Evolutionary conservation across 2,329 filamentous ascomycete genomes (phyloP), one percentile per base, ranked within the genome.

Genomic region (Talaromyces atroroseus): DNA sequence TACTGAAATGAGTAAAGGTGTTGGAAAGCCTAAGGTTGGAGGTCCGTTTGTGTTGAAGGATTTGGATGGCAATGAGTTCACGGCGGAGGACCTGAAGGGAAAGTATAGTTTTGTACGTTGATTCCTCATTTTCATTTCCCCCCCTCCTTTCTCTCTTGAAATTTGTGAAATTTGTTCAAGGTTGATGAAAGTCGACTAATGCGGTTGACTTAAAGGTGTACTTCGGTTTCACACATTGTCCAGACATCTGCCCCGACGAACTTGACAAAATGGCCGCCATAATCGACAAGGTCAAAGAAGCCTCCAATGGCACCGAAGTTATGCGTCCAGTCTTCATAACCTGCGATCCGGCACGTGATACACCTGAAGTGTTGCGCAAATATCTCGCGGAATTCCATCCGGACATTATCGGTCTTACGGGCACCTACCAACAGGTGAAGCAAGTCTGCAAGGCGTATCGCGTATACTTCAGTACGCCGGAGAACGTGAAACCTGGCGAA

Each of bases 251-350:
- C 78, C 94, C 94, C 34, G 94, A 99, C 69, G 94, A 99, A 76
- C 87, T 99, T 66, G 94, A 99, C 78, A 99, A 99, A 79, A 96
- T 99, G 92, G 89, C 92, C n/a, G 81, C 82, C 58, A 96, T 97
- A 84, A 88, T 95, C 68, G 91, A 99, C 69, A 78, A 78, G 58
- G 81, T 86, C 53, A 70, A 71, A 58, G 71, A 68, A 38, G 67
- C 63, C 45, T 72, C 71, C 20, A 66, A 67, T 48, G 70, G 68
- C 32, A 66, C 71, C 52, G 68, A 71, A 56, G 59, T 79, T 50
- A 75, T 96, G 62, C 78, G 86, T 29, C 90, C 92, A 26, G 80
- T 99, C 57, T 97, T 99, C 74, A 90, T 99, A 63, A 95, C 91
- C 47, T 97, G 94, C 76, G 94, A 99, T 69, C 94, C 94, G 1